phyloP scores from a whole-genome alignment of 225 moss, liverwort and hornwort genomes.

The Pseudisothecium myosuroides region DNA sequence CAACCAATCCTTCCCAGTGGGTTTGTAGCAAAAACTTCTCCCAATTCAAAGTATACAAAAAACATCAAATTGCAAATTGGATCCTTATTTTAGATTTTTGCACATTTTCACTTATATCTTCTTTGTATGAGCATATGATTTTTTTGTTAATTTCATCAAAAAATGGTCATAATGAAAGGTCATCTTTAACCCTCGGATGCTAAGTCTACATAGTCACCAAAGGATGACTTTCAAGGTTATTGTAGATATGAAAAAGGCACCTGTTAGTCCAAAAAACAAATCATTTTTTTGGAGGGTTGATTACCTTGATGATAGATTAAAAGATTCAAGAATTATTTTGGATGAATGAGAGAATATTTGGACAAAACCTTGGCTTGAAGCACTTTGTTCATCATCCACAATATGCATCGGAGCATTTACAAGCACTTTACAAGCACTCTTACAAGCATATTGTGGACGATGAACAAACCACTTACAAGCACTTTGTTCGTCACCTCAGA shows the following conservation, averaged over 20 bases:
- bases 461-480: no score
- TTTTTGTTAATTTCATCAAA: neutral
- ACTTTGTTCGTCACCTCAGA: no score
- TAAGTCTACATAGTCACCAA: neutral
- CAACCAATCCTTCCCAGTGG: neutral
- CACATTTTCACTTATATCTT: neutral
- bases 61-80: neutral
- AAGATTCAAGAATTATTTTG: neutral
- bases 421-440: no score
- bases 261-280: rapidly evolving
- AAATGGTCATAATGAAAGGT: neutral
- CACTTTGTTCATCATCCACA: neutral
- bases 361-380: neutral
- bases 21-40: neutral
- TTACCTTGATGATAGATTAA: rapidly evolving
- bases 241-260: neutral
- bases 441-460: no score
- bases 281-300: no score
- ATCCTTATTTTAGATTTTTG: neutral
- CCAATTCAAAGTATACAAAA: neutral
- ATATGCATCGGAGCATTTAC: rapidly evolving
- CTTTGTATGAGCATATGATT: rapidly evolving
- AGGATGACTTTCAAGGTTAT: neutral
- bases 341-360: neutral
- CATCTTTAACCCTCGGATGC: neutral